Conservation (phyloP, 306 rosid genomes). For the Lablab purpureus region DNA sequence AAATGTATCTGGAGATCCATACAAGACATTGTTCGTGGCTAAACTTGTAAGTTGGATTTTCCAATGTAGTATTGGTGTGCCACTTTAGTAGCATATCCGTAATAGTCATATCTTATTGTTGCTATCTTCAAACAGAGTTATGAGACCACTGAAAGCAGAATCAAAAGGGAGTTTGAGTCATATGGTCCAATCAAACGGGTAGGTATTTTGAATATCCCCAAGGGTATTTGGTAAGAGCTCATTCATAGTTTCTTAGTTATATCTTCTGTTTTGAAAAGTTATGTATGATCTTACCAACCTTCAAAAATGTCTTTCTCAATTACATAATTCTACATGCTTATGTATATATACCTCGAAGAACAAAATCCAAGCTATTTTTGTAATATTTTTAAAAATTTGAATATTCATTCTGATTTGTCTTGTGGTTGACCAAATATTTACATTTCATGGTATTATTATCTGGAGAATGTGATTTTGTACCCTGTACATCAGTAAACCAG, state of each 20-base stretch:
- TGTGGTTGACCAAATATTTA: background rate
- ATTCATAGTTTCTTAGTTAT: constrained; percentile 35
- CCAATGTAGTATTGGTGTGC: background rate
- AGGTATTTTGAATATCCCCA: constrained; percentile 84
- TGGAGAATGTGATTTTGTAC: background rate
- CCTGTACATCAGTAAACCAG: background rate
- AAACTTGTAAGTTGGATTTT: constrained; percentile 74
- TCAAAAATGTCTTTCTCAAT: constrained; percentile 1
- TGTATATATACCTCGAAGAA: background rate
- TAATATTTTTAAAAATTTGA: background rate
- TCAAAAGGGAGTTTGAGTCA: constrained; percentile 98
- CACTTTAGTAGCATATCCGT: constrained; percentile 16
- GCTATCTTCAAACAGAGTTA: constrained; percentile 75
- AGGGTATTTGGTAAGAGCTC: constrained; percentile 91
- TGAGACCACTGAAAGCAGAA: constrained; percentile 95
- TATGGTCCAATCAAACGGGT: constrained; percentile 99
- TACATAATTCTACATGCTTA: background rate
- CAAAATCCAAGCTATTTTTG: constrained; percentile 18
- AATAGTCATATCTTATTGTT: constrained; percentile 33
- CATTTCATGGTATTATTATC: background rate
- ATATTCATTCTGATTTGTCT: background rate
- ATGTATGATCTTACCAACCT: background rate
- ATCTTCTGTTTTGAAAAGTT: constrained; percentile 12
- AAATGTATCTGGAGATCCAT: constrained; percentile 91
- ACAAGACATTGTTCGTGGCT: constrained; percentile 94